Percentiles rank a stretch among this genome's conserved stretches.
phyloP scores from a whole-genome alignment of 495 filamentous ascomycete species.

The Aspergillus incahuasiensis region DNA sequence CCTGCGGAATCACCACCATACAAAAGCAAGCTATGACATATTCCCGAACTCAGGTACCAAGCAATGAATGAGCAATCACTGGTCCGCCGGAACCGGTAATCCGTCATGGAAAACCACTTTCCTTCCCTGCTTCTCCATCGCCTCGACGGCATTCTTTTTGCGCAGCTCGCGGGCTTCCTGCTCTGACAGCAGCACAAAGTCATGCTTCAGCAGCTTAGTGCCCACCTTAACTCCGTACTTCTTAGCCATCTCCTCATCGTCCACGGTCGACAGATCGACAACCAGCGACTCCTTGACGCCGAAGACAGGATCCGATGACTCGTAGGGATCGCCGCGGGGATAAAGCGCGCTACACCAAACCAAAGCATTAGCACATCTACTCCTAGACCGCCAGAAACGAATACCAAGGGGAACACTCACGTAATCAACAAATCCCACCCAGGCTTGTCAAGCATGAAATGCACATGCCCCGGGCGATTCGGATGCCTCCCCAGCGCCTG shows the following conservation, averaged over 20 bases:
- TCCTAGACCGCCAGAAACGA: neutral
- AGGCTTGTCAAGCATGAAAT: conserved; percentile 76
- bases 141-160: conserved; percentile 59
- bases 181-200: conserved; percentile 65
- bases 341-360: conserved; percentile 56
- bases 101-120: conserved; percentile 14
- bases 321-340: conserved; percentile 68
- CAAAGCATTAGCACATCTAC: neutral
- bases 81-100: conserved; percentile 5
- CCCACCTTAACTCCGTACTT: conserved; percentile 46
- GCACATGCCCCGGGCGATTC: conserved; percentile 74
- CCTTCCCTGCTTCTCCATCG: conserved; percentile 42
- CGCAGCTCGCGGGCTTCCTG: conserved; percentile 58
- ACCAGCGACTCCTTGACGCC: conserved; percentile 75
- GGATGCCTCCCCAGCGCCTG: conserved; percentile 59
- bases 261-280: conserved; percentile 56
- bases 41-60: neutral
- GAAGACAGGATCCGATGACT: conserved; percentile 77
- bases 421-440: conserved; percentile 73
- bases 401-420: conserved; percentile 37
- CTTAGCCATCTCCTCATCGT: conserved; percentile 50
- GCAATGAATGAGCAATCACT: neutral
- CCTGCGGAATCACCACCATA: neutral
- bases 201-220: conserved; percentile 43
- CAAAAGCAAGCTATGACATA: neutral